Percentiles rank a stretch among this genome's conserved stretches.
These are phyloP conservation scores for Neonectria punicea DNA, from an alignment of 2,329 filamentous ascomycete species.

Conservation along the genomic window DNA sequence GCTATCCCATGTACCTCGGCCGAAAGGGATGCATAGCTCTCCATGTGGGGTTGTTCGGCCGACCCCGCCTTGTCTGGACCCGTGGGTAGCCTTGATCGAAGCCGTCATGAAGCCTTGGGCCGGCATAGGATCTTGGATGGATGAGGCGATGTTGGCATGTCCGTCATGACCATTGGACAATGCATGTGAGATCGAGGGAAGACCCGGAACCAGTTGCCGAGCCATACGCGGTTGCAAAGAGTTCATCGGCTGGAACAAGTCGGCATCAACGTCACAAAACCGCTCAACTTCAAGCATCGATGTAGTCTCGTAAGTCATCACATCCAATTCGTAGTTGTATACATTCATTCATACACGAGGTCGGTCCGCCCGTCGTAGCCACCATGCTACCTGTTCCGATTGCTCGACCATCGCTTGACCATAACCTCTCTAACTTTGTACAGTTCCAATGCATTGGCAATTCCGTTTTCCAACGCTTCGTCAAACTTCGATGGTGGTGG, in stretches of 20 bases:
- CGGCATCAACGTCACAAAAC: constrained; percentile 1
- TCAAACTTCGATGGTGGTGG: constrained; percentile 71
- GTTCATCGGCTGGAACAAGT: constrained; percentile 5
- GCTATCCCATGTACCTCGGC: constrained; percentile 37
- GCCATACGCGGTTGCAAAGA: neutral
- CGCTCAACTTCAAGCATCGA: constrained; percentile 5
- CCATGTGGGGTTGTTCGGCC: constrained; percentile 38
- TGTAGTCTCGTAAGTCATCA: constrained; percentile 9
- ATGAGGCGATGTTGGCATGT: constrained; percentile 10
- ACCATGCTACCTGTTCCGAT: constrained; percentile 67
- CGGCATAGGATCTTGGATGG: constrained; percentile 5
- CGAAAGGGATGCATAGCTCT: constrained; percentile 37
- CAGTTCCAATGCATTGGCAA: constrained; percentile 70
- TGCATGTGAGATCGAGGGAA: neutral
- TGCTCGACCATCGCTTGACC: constrained; percentile 85
- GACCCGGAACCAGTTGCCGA: constrained; percentile 15
- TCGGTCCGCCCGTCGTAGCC: neutral
- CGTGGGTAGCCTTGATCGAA: constrained; percentile 32
- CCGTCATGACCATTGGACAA: constrained; percentile 9
- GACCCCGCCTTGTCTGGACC: constrained; percentile 40
- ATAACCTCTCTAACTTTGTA: constrained; percentile 86
- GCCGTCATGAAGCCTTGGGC: constrained; percentile 23
- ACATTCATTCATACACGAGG: constrained; percentile 24
- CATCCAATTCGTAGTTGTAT: neutral
- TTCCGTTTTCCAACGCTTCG: constrained; percentile 60